Base-by-base conservation (phyloP, 2,329 filamentous ascomycete genomes). In the Aspergillus thermomutatus region DNA sequence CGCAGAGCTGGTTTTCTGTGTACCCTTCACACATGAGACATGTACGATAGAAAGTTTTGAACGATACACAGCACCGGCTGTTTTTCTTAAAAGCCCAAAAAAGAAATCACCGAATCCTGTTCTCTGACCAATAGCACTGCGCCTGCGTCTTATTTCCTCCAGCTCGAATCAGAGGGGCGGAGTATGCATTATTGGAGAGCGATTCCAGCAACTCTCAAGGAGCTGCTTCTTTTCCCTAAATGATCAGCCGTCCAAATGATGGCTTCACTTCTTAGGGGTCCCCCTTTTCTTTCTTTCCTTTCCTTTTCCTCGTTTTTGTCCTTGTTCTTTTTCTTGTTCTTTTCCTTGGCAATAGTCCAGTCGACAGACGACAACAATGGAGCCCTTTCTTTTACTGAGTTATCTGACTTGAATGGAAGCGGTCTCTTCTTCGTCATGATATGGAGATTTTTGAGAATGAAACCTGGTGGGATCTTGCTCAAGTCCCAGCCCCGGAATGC, bases 11-110 rank as follows among this genome's bases (percentile, higher is more conserved):
- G 50, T 28, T n/a, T 27, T 50, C 14, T 48, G 55, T 53, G 50
- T 50, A 43, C 43, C 21, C n/a, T 56, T n/a, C 26, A 28, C 17
- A 47, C 41, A 47, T 56, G 26, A 28, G 47, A 55, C 45, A 46
- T 48, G 55, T 43, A 41, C 46, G 43, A 50, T 50, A 54, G 41
- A 23, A 23, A 45, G 19, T 1, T 23, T n/a, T 14, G 41, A 23
- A 45, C 3, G 41, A 45, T 45, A 23, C 41, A 45, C n/a, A 19
- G 41, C 41, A 45, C 41, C 41, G 41, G 41, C 21, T 45, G 21
- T 45, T 45, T 45, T 45, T 7, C 21, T 23, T 23, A 23, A 45
- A 4, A 23, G 8, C 2, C 3, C 19, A 21, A 14, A 40, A 23
- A 45, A 23, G n/a, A 45, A 45, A 19, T 23, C n/a, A 19, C 41